A percentile compares a stretch with the other conserved stretches of the same genome.
Conservation (phyloP, 208 protist species). For the Trypanosomatidae sp. region DNA sequence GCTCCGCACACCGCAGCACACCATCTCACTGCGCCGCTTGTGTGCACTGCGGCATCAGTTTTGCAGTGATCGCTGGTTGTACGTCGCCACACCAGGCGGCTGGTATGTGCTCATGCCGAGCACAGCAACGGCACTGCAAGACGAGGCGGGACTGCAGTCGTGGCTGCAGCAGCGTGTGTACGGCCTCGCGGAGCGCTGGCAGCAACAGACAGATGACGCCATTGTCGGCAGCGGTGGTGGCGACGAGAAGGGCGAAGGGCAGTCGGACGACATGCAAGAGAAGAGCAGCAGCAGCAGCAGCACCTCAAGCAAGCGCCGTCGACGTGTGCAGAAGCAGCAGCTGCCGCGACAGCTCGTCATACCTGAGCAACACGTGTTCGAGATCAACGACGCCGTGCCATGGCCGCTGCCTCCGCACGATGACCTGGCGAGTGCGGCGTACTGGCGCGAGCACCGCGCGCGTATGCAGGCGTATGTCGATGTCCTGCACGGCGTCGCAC, state of each 20-base stretch:
- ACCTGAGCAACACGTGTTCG: slow-evolving; percentile 62
- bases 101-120: slow-evolving; percentile 61
- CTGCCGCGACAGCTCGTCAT: slow-evolving; percentile 18
- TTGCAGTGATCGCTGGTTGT: slow-evolving; percentile 22
- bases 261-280: slow-evolving; percentile 1
- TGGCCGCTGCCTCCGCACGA: slow-evolving; percentile 53
- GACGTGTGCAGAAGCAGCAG: neutral
- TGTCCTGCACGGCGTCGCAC: too few relatives aligned
- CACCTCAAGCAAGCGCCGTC: neutral
- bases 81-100: slow-evolving; percentile 29
- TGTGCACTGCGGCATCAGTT: slow-evolving; percentile 59
- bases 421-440: slow-evolving; percentile 36
- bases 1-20: slow-evolving; percentile 14
- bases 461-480: slow-evolving; percentile 77
- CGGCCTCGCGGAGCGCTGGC: neutral
- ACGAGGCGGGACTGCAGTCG: slow-evolving; percentile 16
- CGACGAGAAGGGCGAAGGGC: neutral
- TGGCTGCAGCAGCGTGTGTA: slow-evolving; percentile 39
- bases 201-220: neutral
- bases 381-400: slow-evolving; percentile 68
- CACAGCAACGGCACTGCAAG: slow-evolving; percentile 14
- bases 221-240: slow-evolving; percentile 6
- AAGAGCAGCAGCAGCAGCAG: slow-evolving; percentile 1
- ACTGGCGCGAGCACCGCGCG: slow-evolving; percentile 41
- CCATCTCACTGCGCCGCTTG: slow-evolving; percentile 56